Conservation (phyloP, 208 protist genomes). For the Acanthamoeba royreba region DNA sequence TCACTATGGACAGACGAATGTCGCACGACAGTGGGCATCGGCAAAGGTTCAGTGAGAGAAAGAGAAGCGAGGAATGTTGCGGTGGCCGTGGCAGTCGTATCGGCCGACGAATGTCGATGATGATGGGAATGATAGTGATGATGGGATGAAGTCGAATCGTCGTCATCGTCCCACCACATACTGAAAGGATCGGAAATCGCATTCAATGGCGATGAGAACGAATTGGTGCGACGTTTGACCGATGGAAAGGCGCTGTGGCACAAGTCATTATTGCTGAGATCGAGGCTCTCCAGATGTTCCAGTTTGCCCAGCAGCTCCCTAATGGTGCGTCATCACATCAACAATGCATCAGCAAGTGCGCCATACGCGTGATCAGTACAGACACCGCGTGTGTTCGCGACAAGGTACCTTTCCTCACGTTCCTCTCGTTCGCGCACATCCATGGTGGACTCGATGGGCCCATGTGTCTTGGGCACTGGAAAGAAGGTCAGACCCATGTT, state of each 20-base stretch:
- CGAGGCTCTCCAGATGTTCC: conserved; percentile 9
- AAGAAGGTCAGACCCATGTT: conserved; percentile 32
- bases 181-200: not conserved
- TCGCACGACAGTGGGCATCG: not conserved
- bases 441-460: not conserved
- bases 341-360: not conserved
- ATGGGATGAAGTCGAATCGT: not conserved
- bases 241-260: conserved; percentile 31
- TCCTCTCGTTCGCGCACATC: conserved; percentile 5
- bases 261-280: conserved; percentile 27
- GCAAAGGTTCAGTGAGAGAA: not conserved
- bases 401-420: not conserved
- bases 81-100: not conserved
- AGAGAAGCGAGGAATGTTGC: not conserved
- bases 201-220: not conserved
- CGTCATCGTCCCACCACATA: not conserved
- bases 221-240: conserved; percentile 1
- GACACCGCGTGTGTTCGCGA: not conserved
- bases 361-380: not conserved
- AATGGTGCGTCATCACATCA: not conserved
- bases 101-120: not conserved
- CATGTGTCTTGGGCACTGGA: not conserved
- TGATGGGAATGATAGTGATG: not conserved
- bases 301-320: not conserved
- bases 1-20: too few species aligned